These are phyloP conservation scores for Oryza glaberrima DNA, from an alignment of 176 grass and related monocot genomes.

Conservation along the genomic window DNA sequence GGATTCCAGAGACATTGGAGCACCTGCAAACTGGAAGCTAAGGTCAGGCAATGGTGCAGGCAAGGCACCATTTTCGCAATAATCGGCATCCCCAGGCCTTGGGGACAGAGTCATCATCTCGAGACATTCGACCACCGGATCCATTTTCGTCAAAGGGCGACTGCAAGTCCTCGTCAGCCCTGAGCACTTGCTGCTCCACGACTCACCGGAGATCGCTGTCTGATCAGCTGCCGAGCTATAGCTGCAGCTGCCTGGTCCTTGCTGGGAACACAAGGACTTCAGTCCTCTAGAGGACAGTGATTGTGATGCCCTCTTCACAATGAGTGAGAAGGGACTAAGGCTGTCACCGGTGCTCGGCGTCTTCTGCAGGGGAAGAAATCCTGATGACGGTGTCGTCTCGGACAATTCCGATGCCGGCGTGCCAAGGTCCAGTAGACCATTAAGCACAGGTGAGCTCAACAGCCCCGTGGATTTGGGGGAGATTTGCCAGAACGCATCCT, in stretches of 20 bases:
- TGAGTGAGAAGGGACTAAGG: slow-evolving; percentile 94
- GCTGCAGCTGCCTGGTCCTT: slow-evolving; percentile 21
- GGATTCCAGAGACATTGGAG: slow-evolving; percentile 52
- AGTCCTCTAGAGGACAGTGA: slow-evolving; percentile 59
- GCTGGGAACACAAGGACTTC: slow-evolving; percentile 49
- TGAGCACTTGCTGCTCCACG: slow-evolving; percentile 30
- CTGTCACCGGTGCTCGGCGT: slow-evolving; percentile 77
- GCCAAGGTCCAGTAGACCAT: slow-evolving; percentile 40
- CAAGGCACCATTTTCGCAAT: slow-evolving; percentile 4
- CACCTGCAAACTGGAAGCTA: slow-evolving; percentile 74
- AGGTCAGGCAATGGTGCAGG: slow-evolving; percentile 47
- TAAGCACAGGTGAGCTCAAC: slow-evolving; percentile 45
- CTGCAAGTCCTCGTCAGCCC: slow-evolving; percentile 34
- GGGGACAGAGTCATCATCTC: slow-evolving; percentile 58
- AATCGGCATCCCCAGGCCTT: slow-evolving; percentile 42
- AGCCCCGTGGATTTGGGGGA: slow-evolving; percentile 52
- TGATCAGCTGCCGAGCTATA: not conserved
- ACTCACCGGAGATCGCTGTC: slow-evolving; percentile 29
- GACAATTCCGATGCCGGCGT: slow-evolving; percentile 43
- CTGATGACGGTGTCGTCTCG: slow-evolving; percentile 50
- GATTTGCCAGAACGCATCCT: slow-evolving; percentile 48
- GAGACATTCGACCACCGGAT: slow-evolving; percentile 57
- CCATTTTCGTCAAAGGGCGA: slow-evolving; percentile 40
- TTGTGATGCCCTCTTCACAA: slow-evolving; percentile 78
- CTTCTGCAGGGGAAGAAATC: slow-evolving; percentile 51